phyloP scores from a whole-genome alignment of 2,329 filamentous ascomycete species.

The Annulohypoxylon truncatum region DNA sequence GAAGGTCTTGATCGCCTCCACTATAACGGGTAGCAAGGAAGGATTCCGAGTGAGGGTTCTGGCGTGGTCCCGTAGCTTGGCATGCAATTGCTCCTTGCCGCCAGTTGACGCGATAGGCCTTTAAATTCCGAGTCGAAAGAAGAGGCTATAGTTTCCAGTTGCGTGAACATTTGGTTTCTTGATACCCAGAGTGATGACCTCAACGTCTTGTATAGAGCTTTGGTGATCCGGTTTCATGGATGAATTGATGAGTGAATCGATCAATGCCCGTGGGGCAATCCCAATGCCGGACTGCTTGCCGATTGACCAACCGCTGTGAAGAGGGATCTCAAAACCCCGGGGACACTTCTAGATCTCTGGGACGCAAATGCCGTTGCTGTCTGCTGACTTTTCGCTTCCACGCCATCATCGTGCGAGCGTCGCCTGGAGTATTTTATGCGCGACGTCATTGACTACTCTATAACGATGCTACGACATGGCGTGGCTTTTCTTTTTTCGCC shows the following conservation, averaged over 20 bases:
- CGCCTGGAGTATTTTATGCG: conserved; percentile 7
- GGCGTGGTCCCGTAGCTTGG: conserved; percentile 5
- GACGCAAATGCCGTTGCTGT: conserved; percentile 10
- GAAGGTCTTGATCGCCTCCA: conserved; percentile 23
- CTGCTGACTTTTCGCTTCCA: conserved; percentile 27
- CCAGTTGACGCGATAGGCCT: conserved; percentile 6
- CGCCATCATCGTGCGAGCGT: conserved; percentile 26
- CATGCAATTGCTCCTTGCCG: conserved; percentile 1
- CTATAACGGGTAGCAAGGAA: conserved; percentile 31
- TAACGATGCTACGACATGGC: conserved; percentile 15
- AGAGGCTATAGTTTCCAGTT: conserved; percentile 2
- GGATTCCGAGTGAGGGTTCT: conserved; percentile 29
- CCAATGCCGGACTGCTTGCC: conserved; percentile 9
- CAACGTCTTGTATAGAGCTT: background rate
- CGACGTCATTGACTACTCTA: conserved; percentile 30
- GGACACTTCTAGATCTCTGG: conserved; percentile 24
- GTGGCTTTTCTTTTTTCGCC: background rate
- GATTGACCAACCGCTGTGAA: background rate
- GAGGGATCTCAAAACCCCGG: conserved; percentile 8
- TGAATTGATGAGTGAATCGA: conserved; percentile 22
- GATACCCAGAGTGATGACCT: conserved; percentile 3
- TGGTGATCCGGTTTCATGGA: conserved; percentile 24
- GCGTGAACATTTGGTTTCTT: background rate
- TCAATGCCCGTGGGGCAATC: conserved; percentile 22
- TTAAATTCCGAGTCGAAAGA: conserved; percentile 12